Base-by-base conservation (phyloP, 805 yeast genomes). In the Kodamaea neixiangensis region DNA sequence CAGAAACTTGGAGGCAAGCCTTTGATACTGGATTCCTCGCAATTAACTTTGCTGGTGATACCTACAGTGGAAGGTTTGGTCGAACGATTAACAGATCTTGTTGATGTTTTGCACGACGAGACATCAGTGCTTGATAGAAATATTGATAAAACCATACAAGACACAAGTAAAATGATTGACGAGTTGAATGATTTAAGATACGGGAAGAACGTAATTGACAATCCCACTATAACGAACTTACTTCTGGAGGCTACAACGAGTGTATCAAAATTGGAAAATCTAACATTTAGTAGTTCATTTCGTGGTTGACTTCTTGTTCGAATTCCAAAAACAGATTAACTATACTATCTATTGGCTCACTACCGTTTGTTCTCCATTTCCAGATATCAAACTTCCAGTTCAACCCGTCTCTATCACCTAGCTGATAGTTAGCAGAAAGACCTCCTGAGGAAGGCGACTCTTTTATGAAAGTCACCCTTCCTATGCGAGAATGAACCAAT, bases 381-480 rank as follows among this genome's bases (percentile, higher is more conserved):
- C 92, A 90, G 0, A 83, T 87, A 53, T 91, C 96, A 62, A 84
- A 94, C 37, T 85, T 88, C 82, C 97, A 94, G 64, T 94, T 94
- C 52, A 94, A 72, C 5, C 84, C 81, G 53, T 82, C 81, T 49
- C 87, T 81, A 53, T 82, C 81, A 47, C 96, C 97, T 50, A 94
- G 76, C 57, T 86, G 84, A 58, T 85, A 88, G 2, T 85, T 79
- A 22, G 81, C 78, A 9, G 87, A 92, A 51, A 93, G 78, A 1
- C 69, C 77, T 1, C 79, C 79, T 11, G 62, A 53, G 2, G 40
- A 25, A 6, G 80, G 77, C 2, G 79, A 70, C 11, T 58, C 54
- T 37, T 71, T 69, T 14, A 87, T 57, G 66, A 84, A 93, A 0
- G 88, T 70, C 31, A 93, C 69, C 47, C 90, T 74, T 13, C 82